These are phyloP conservation scores for Tarenaya hassleriana DNA, from an alignment of 345 rosid genomes.

Conservation along the genomic window DNA sequence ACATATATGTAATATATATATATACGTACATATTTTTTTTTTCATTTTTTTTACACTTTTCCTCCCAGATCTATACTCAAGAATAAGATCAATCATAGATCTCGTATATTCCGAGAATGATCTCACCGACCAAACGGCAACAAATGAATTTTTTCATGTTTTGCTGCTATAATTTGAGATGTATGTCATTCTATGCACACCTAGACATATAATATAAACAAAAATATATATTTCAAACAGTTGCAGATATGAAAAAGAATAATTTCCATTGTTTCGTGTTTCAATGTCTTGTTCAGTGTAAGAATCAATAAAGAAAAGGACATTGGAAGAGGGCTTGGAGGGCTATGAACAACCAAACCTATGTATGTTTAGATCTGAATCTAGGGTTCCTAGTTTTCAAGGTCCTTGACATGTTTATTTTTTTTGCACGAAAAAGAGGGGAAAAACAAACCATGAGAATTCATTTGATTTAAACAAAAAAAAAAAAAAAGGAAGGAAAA, in stretches of 20 bases:
- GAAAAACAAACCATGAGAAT: slow-evolving; percentile 25
- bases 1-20: no score
- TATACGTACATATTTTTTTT: no score
- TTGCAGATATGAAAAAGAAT: slow-evolving; percentile 11
- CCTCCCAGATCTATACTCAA: no score
- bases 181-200: no score
- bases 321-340: not conserved
- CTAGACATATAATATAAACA: no score
- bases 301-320: slow-evolving; percentile 20
- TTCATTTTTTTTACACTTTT: no score
- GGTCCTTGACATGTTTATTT: slow-evolving; percentile 22
- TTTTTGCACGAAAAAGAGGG: slow-evolving; percentile 16
- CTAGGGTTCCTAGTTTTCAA: slow-evolving; percentile 42
- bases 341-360: slow-evolving; percentile 21
- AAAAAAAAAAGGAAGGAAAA: not conserved
- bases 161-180: no score
- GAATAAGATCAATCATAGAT: no score
- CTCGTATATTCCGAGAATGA: no score
- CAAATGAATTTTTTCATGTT: no score
- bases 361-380: slow-evolving; percentile 22
- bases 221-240: not conserved
- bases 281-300: slow-evolving; percentile 23
- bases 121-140: no score
- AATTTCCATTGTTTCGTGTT: slow-evolving; percentile 32
- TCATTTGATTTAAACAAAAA: not conserved